Base-by-base conservation (phyloP, 495 filamentous ascomycete genomes). In the Penicillium odoratum region DNA sequence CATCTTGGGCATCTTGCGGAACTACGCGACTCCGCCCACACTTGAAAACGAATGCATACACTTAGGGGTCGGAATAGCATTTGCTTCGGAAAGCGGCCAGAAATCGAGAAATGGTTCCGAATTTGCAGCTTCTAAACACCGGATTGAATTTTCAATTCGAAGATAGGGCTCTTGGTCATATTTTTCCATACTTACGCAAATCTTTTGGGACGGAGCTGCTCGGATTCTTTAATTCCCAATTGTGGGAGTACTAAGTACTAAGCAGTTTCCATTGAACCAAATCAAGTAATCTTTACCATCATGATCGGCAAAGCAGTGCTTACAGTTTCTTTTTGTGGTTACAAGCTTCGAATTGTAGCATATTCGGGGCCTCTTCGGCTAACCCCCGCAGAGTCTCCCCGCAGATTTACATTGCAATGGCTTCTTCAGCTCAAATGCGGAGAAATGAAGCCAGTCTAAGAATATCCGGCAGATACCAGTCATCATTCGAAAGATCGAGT, bases 231-330 rank as follows among this genome's bases (percentile, higher is more conserved):
- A 21, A 21, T 21, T 21, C 21, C 21, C 21, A 21, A 21, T 21
- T 2, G 21, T 2, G 21, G 21, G 21, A 21, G 21, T 21, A 21
- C 21, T 21, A 21, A 21, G 21, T 21, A 21, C 21, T 21, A 1
- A 21, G 21, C 21, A 21, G 21, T 21, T 21, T 21, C 21, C 21
- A 21, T 36, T 36, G 45, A 47, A 30, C 34, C 26, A 29, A 25
- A 16, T n/a, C 18, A 15, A 16, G 51, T 40, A 40, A 40, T 13
- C n/a, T 6, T 3, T 16, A 40, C 38, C 38, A 38, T 31, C 3
- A 15, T 3, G 55, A 51, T 57, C 55, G 47, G 28, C 55, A 57
- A 33, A 5, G 33, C 2, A 45, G 47, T 57, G 55, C 34, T 57
- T 45, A 51, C 5, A 57, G 7, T 29, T 57, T 30, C 53, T 38